Percentiles rank a stretch among this genome's conserved stretches.
These are phyloP conservation scores for Musa troglodytarum DNA, from an alignment of 176 grass and related monocot species.

Conservation along the genomic window DNA sequence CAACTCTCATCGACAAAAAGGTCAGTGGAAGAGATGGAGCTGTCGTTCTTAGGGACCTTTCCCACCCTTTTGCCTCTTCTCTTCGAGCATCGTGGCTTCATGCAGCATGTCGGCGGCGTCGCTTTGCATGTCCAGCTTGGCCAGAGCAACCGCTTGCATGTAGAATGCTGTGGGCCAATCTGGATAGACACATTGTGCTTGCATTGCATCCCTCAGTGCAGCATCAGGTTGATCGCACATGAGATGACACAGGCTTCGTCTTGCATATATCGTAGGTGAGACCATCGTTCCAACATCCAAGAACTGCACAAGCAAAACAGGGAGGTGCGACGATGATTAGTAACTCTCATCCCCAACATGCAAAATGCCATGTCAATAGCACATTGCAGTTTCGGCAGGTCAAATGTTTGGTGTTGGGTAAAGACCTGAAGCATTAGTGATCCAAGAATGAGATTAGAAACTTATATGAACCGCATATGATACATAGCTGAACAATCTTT, in stretches of 20 bases:
- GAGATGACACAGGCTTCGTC: slow-evolving; percentile 79
- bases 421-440: background rate
- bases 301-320: slow-evolving; percentile 39
- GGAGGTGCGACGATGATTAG: background rate
- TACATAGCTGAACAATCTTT: background rate
- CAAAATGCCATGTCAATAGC: too few relatives aligned
- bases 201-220: slow-evolving; percentile 87
- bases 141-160: slow-evolving; percentile 81
- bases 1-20: background rate
- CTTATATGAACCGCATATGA: background rate
- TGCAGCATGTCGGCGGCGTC: slow-evolving; percentile 86
- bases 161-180: slow-evolving; percentile 96
- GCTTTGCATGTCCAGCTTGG: slow-evolving; percentile 76
- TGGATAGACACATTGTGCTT: slow-evolving; percentile 73
- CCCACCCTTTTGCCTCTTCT: slow-evolving; percentile 51
- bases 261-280: slow-evolving; percentile 72
- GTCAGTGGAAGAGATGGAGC: background rate
- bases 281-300: slow-evolving; percentile 87
- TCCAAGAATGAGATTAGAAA: background rate
- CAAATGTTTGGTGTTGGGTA: too few relatives aligned
- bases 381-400: too few relatives aligned
- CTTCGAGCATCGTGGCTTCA: slow-evolving; percentile 74
- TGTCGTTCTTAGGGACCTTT: slow-evolving; percentile 23
- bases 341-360: too few relatives aligned
- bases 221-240: slow-evolving; percentile 75